Evolutionary conservation across 306 rosid species (phyloP).

Genomic region (Trichosanthes truncata): DNA sequence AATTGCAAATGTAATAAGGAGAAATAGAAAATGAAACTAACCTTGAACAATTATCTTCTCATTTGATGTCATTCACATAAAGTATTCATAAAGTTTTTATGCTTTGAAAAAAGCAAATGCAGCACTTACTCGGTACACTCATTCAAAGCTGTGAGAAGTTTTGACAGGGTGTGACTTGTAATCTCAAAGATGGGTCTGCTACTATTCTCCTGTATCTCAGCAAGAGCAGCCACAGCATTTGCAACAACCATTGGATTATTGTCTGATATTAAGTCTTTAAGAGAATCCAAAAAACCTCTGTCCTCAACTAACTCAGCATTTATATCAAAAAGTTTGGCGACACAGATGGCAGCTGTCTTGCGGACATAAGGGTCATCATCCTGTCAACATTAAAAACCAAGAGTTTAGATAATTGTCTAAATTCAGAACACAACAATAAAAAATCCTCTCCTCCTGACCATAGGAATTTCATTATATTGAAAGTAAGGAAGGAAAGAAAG

Average conservation of each 20-base stretch:
- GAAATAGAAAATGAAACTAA: constrained; percentile 20
- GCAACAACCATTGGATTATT: constrained; percentile 99
- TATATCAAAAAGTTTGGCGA: constrained; percentile 95
- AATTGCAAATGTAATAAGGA: background rate
- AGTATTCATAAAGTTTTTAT: background rate
- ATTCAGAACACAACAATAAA: constrained; percentile 4
- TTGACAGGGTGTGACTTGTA: constrained; percentile 75
- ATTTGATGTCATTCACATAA: background rate
- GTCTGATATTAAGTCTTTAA: constrained; percentile 97
- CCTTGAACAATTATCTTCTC: constrained; percentile 80
- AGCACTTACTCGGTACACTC: constrained; percentile 96
- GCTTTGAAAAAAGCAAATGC: background rate
- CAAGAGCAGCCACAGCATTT: constrained; percentile 95
- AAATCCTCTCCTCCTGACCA: background rate
- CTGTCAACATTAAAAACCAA: constrained; percentile 34
- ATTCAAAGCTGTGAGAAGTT: constrained; percentile 96
- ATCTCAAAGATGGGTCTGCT: constrained; percentile 83
- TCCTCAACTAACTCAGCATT: constrained; percentile 98
- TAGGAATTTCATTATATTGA: background rate
- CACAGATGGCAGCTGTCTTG: constrained; percentile 98
- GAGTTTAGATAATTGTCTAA: background rate
- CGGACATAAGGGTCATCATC: constrained; percentile 99
- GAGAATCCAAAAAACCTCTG: constrained; percentile 89
- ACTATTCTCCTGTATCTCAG: constrained; percentile 92
- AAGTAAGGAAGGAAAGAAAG: background rate